These are phyloP conservation scores for Chrysanthemum makinoi DNA, from an alignment of 129 eudicot species.

Conservation along the genomic window DNA sequence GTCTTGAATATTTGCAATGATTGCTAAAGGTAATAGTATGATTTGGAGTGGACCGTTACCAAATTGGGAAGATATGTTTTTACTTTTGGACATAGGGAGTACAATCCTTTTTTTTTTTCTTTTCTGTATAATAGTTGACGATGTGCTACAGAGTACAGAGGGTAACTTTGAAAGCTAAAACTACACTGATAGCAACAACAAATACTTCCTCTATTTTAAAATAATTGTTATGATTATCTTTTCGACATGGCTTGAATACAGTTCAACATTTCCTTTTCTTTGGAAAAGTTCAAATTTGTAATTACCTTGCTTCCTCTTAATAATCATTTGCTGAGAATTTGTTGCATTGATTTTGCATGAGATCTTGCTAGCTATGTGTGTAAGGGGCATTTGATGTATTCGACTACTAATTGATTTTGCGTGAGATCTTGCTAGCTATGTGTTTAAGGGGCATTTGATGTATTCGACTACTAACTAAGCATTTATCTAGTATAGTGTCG, in stretches of 20 bases:
- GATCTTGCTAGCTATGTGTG: background rate
- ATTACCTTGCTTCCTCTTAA: conserved; percentile 4
- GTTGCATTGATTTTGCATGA: conserved; percentile 1
- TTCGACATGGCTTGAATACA: no score
- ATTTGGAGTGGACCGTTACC: background rate
- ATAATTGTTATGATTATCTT: no score
- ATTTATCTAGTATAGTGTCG: background rate
- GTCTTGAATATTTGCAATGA: background rate
- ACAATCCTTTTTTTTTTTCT: background rate
- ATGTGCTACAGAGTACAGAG: background rate
- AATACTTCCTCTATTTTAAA: no score
- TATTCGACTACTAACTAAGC: background rate
- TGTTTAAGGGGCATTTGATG: conserved; percentile 1
- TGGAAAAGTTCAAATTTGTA: background rate
- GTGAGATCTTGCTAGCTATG: background rate
- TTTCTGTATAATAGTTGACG: background rate
- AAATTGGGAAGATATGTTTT: background rate
- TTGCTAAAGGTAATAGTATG: background rate
- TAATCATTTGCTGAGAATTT: background rate
- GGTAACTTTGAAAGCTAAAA: background rate
- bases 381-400: conserved; percentile 4
- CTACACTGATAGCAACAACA: no score
- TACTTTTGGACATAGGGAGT: background rate
- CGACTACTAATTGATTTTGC: background rate
- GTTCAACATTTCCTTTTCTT: no score